phyloP scores from a whole-genome alignment of 208 protist genomes.

The Trypanosoma scelopori region DNA sequence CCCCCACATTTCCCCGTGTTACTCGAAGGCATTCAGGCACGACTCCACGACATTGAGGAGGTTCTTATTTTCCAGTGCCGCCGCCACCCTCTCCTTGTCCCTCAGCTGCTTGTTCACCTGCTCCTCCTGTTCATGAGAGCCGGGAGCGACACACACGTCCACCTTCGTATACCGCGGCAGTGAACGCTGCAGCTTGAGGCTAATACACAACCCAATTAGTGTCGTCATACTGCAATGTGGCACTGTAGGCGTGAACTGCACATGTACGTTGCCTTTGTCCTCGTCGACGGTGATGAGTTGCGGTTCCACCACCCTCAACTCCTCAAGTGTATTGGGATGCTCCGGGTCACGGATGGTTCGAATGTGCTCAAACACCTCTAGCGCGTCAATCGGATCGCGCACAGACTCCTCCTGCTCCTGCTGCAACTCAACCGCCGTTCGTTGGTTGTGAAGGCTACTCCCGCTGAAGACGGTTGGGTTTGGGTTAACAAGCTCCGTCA shows the following conservation, averaged over 20 bases:
- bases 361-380: constrained; percentile 96
- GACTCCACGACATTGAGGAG: constrained; percentile 85
- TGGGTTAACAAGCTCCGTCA: constrained; percentile 62
- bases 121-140: constrained; percentile 94
- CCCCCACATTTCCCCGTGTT: constrained; percentile 2
- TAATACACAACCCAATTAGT: constrained; percentile 97
- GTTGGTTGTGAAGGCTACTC: constrained; percentile 5
- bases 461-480: constrained; percentile 59
- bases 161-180: constrained; percentile 96
- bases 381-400: constrained; percentile 88
- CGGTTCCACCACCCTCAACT: constrained; percentile 94
- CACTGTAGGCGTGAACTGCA: constrained; percentile 98
- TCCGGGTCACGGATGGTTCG: constrained; percentile 97
- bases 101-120: constrained; percentile 99
- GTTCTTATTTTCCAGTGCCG: constrained; percentile 96
- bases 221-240: constrained; percentile 98
- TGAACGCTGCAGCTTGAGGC: constrained; percentile 94
- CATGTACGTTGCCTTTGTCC: constrained; percentile 56
- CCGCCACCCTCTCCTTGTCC: constrained; percentile 98
- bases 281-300: constrained; percentile 91
- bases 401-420: constrained; percentile 61
- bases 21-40: constrained; percentile 77
- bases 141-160: constrained; percentile 90
- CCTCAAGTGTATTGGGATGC: constrained; percentile 98
- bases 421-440: constrained; percentile 39